These are phyloP conservation scores for Russula griseocarnosa DNA, from an alignment of 768 basidiomycete species.

Conservation along the genomic window DNA sequence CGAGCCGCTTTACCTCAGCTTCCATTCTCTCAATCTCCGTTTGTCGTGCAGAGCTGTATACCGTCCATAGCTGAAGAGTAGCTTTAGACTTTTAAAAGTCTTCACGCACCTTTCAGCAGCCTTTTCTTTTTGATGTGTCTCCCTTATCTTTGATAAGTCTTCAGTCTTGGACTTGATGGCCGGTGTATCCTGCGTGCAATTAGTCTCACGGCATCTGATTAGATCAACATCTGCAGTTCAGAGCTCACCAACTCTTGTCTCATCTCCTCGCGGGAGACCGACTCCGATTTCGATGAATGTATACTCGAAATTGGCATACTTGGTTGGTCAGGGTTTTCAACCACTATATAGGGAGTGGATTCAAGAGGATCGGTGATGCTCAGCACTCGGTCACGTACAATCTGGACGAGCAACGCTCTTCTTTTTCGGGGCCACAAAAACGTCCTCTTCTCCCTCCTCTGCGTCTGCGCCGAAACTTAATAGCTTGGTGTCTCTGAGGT, in stretches of 20 bases:
- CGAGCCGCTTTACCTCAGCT: slow-evolving; percentile 75
- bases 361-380: background rate
- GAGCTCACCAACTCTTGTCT: slow-evolving; percentile 16
- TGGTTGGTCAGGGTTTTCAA: slow-evolving; percentile 36
- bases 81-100: background rate
- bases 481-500: slow-evolving; percentile 74
- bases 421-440: slow-evolving; percentile 60
- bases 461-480: slow-evolving; percentile 83
- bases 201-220: slow-evolving; percentile 9
- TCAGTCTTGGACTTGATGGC: slow-evolving; percentile 40
- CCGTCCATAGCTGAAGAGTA: slow-evolving; percentile 7
- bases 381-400: slow-evolving; percentile 45
- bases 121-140: slow-evolving; percentile 70
- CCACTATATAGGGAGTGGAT: slow-evolving; percentile 31
- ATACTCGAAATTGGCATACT: slow-evolving; percentile 22
- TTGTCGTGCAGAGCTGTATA: slow-evolving; percentile 55
- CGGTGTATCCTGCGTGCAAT: slow-evolving; percentile 31
- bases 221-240: background rate
- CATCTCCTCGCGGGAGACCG: background rate
- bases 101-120: slow-evolving; percentile 51
- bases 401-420: slow-evolving; percentile 83
- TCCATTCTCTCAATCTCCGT: slow-evolving; percentile 86
- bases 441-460: slow-evolving; percentile 56
- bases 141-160: slow-evolving; percentile 70
- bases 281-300: slow-evolving; percentile 6